phyloP scores from a whole-genome alignment of 768 basidiomycete genomes.

The Boletales sp. region DNA sequence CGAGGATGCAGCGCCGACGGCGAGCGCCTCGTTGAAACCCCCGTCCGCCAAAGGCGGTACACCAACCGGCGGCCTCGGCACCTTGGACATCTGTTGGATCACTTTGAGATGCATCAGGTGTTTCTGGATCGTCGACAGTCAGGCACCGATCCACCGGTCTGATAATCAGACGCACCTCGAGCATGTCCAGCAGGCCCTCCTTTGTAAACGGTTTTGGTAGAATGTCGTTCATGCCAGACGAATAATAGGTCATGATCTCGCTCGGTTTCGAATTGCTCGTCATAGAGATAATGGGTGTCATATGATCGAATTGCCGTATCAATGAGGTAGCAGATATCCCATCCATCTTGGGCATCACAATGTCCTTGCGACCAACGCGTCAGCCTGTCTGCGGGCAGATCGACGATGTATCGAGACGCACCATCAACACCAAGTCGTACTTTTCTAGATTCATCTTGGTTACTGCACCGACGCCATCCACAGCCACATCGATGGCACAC shows the following conservation, averaged over 20 bases:
- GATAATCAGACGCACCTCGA: constrained; percentile 56
- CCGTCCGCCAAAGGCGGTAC: constrained; percentile 56
- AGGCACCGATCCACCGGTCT: not conserved
- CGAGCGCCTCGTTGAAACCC: constrained; percentile 53
- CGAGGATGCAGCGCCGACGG: constrained; percentile 32
- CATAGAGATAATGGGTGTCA: constrained; percentile 98
- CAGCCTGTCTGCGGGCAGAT: not conserved
- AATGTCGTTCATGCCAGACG: constrained; percentile 90
- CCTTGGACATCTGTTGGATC: constrained; percentile 69
- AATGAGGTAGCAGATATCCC: constrained; percentile 89
- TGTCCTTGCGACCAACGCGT: constrained; percentile 55
- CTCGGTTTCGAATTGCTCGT: constrained; percentile 91
- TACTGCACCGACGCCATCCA: constrained; percentile 89
- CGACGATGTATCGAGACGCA: constrained; percentile 32
- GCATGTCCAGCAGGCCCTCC: constrained; percentile 84
- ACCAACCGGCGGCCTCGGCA: constrained; percentile 60
- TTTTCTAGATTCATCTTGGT: constrained; percentile 96
- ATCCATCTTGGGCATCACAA: constrained; percentile 89
- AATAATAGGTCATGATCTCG: constrained; percentile 82
- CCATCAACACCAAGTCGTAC: constrained; percentile 96
- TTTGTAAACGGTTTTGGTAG: constrained; percentile 98
- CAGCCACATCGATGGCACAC: constrained; percentile 90
- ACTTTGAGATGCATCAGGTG: constrained; percentile 85
- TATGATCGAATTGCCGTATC: constrained; percentile 91
- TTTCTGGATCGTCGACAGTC: constrained; percentile 45